phyloP scores from a whole-genome alignment of 106 monocot genomes.

The Posidonia australis region DNA sequence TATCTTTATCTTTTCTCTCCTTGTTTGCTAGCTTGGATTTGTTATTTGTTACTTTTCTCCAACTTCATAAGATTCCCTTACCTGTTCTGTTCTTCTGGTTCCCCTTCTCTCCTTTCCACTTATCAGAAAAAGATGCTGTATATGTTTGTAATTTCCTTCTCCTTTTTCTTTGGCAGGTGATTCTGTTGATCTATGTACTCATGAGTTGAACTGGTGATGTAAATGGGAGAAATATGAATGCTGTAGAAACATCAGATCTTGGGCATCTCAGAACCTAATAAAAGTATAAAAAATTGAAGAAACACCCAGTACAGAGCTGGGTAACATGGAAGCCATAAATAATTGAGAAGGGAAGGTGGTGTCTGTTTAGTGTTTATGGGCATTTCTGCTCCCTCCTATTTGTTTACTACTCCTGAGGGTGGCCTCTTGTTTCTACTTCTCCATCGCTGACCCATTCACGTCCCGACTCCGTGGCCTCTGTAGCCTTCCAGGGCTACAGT shows the following conservation, averaged over 20 bases:
- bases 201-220: background rate
- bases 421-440: background rate
- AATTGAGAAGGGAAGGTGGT: conserved; percentile 8
- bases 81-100: background rate
- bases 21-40: background rate
- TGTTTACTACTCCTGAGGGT: conserved; percentile 19
- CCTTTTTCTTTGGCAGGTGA: conserved; percentile 22
- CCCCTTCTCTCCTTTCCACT: background rate
- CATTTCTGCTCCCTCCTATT: background rate
- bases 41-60: background rate
- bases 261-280: background rate
- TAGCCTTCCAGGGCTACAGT: conserved; percentile 11
- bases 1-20: background rate
- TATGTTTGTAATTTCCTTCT: conserved; percentile 11
- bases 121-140: conserved; percentile 44
- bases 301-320: background rate
- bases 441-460: conserved; percentile 6
- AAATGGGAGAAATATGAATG: background rate
- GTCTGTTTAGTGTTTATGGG: conserved; percentile 28
- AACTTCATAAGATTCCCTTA: conserved; percentile 10
- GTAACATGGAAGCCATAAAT: conserved; percentile 2
- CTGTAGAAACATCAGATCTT: background rate
- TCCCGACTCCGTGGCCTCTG: conserved; percentile 10
- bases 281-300: background rate
- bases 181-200: background rate